Evolutionary conservation across 1,139 yeast species (phyloP).

Genomic region (Kodamaea arcana): DNA sequence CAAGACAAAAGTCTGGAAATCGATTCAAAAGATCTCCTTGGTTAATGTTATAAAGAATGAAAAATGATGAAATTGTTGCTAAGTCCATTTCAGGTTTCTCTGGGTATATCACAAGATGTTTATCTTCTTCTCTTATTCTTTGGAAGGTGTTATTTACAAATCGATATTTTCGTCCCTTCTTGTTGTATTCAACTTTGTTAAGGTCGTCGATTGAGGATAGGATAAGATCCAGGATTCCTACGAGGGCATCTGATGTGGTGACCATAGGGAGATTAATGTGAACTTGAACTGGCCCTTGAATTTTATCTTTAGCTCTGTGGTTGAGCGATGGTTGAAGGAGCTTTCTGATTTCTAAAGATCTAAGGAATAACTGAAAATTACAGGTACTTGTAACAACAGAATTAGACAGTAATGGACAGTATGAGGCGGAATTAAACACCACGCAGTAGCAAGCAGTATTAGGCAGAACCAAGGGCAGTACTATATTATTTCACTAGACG

Average conservation of each 20-base stretch:
- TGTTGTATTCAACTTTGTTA: slow-evolving; percentile 40
- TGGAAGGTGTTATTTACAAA: slow-evolving; percentile 48
- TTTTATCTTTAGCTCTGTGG: no score
- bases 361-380: no score
- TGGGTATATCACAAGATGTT: slow-evolving; percentile 44
- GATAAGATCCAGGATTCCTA: slow-evolving; percentile 19
- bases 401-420: no score
- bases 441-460: no score
- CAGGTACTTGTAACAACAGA: no score
- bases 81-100: slow-evolving; percentile 31
- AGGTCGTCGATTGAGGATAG: slow-evolving; percentile 24
- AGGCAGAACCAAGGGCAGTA: no score
- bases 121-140: slow-evolving; percentile 48
- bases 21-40: slow-evolving; percentile 30
- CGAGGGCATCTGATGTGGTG: slow-evolving; percentile 15
- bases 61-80: slow-evolving; percentile 42
- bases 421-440: no score
- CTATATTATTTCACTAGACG: no score
- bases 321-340: no score
- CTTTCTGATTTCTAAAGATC: no score
- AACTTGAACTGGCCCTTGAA: no score
- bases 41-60: slow-evolving; percentile 36
- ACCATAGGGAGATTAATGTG: slow-evolving; percentile 5
- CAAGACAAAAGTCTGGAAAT: slow-evolving; percentile 44
- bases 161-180: slow-evolving; percentile 50